Percentiles rank a stretch among this genome's conserved stretches.
Evolutionary conservation across 768 basidiomycete species (phyloP).

Genomic region (Mycena venus): DNA sequence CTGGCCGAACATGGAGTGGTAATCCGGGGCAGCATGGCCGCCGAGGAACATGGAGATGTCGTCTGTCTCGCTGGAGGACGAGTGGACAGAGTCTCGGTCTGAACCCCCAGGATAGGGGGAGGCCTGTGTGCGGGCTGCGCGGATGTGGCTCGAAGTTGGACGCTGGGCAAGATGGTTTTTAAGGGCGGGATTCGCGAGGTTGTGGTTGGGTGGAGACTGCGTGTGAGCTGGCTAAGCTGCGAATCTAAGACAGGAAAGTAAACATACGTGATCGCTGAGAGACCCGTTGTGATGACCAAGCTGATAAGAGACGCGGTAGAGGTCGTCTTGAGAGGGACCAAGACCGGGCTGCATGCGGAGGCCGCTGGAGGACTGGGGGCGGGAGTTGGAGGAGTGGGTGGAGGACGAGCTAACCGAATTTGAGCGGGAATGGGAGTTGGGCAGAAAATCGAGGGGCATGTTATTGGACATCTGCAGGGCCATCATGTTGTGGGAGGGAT

Average conservation of each 20-base stretch:
- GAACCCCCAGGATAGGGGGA: conserved; percentile 84
- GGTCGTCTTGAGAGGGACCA: conserved; percentile 72
- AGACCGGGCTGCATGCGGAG: conserved; percentile 63
- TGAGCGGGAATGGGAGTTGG: conserved; percentile 80
- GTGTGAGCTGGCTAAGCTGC: conserved; percentile 45
- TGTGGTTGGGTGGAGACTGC: conserved; percentile 85
- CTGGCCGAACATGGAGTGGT: conserved; percentile 74
- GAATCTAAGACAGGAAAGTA: conserved; percentile 7
- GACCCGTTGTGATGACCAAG: conserved; percentile 59
- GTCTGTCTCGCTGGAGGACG: conserved; percentile 91
- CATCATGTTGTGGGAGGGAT: conserved; percentile 64
- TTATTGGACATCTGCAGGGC: conserved; percentile 78
- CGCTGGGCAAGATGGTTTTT: conserved; percentile 76
- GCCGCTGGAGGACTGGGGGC: conserved; percentile 86
- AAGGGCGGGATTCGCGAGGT: conserved; percentile 79
- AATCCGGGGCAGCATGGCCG: conserved; percentile 63
- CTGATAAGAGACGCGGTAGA: conserved; percentile 78
- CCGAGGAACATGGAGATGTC: conserved; percentile 85
- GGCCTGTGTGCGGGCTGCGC: conserved; percentile 80
- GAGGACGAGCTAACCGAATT: conserved; percentile 84
- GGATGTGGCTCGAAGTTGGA: conserved; percentile 70
- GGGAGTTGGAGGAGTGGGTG: conserved; percentile 78
- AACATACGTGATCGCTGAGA: conserved; percentile 60
- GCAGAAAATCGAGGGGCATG: conserved; percentile 80
- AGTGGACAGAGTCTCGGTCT: conserved; percentile 85